Conservation (phyloP, 306 rosid species). For the Inga leiocalycina region DNA sequence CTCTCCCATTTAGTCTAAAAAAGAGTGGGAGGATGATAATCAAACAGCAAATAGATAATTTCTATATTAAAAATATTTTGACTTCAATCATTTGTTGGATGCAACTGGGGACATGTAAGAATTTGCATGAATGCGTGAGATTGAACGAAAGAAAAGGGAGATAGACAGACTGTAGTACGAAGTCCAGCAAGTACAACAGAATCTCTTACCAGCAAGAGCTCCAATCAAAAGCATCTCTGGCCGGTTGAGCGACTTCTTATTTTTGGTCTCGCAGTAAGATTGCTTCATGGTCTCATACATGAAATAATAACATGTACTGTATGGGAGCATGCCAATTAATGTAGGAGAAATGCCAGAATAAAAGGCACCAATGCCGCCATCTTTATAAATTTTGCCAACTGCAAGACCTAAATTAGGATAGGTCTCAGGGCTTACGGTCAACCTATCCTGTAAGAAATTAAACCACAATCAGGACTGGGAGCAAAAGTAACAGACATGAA, state of each 20-base stretch:
- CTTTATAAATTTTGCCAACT: slow-evolving; percentile 75
- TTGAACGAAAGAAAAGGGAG: not conserved
- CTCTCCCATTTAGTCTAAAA: not conserved
- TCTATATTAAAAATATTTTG: not conserved
- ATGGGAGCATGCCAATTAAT: slow-evolving; percentile 92
- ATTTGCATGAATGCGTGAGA: not conserved
- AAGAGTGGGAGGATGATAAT: not conserved
- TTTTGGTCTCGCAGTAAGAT: slow-evolving; percentile 69
- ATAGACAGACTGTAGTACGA: slow-evolving; percentile 8
- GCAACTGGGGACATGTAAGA: not conserved
- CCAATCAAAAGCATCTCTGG: slow-evolving; percentile 88
- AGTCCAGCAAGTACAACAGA: slow-evolving; percentile 18
- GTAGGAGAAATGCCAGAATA: slow-evolving; percentile 94
- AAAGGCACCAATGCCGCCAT: slow-evolving; percentile 85
- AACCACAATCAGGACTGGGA: slow-evolving; percentile 28
- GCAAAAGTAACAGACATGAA: slow-evolving; percentile 18
- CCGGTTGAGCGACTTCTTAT: slow-evolving; percentile 75
- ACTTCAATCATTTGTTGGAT: slow-evolving; percentile 8
- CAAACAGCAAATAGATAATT: slow-evolving; percentile 9
- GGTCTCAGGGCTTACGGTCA: slow-evolving; percentile 85
- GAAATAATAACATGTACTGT: slow-evolving; percentile 94
- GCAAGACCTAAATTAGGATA: slow-evolving; percentile 83
- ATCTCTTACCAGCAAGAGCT: slow-evolving; percentile 80
- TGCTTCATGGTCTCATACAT: slow-evolving; percentile 91
- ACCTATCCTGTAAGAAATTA: slow-evolving; percentile 69